phyloP scores from a whole-genome alignment of 306 rosid species.

The Pueraria montana region DNA sequence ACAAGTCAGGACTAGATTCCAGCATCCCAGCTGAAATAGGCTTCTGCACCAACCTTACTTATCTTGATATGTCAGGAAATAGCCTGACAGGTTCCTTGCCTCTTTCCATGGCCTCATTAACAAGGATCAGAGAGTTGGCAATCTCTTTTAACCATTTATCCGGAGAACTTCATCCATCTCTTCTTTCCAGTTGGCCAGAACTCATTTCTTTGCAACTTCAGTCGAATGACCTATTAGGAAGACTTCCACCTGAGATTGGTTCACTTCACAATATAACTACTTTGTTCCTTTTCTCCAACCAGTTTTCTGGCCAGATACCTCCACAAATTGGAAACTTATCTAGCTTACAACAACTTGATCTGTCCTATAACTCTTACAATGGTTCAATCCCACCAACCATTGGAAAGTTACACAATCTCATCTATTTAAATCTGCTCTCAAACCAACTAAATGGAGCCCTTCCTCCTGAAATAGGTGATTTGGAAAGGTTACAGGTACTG shows the following conservation, averaged over 20 bases:
- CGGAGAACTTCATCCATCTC: slow-evolving; percentile 47
- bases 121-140: slow-evolving; percentile 36
- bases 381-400: slow-evolving; percentile 49
- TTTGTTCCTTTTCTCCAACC: slow-evolving; percentile 28
- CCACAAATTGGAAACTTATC: slow-evolving; percentile 44
- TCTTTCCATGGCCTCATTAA: slow-evolving; percentile 50
- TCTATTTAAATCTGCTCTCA: neutral
- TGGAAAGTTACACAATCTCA: slow-evolving; percentile 44
- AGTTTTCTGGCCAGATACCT: slow-evolving; percentile 39
- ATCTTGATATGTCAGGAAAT: slow-evolving; percentile 38
- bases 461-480: slow-evolving; percentile 43
- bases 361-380: slow-evolving; percentile 22
- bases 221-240: slow-evolving; percentile 35
- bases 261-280: slow-evolving; percentile 34
- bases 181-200: slow-evolving; percentile 44
- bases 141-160: slow-evolving; percentile 35
- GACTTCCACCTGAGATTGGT: slow-evolving; percentile 43
- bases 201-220: slow-evolving; percentile 41
- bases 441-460: slow-evolving; percentile 42
- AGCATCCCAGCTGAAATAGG: slow-evolving; percentile 50
- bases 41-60: slow-evolving; percentile 44
- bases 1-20: slow-evolving; percentile 29
- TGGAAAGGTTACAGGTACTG: slow-evolving; percentile 28
- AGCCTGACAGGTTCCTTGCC: slow-evolving; percentile 45
- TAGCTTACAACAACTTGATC: slow-evolving; percentile 15